Evolutionary conservation across 2,329 filamentous ascomycete genomes (phyloP), one percentile per base, ranked within the genome.

Genomic region (Aspergillus terreus): DNA sequence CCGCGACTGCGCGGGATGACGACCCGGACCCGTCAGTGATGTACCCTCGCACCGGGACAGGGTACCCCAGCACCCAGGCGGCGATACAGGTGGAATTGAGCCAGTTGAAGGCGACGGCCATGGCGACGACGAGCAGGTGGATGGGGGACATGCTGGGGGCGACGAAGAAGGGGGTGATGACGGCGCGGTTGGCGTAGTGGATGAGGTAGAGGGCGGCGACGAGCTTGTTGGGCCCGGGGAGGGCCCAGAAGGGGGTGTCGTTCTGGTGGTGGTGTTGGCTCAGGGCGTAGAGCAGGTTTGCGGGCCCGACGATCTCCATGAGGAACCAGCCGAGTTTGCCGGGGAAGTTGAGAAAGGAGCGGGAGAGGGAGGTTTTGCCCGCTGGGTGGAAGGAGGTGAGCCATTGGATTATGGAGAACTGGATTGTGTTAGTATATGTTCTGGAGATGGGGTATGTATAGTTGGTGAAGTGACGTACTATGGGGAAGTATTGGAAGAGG

Each of bases 101-200:
- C 58, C 95, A 65, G 69, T 99, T 94, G 76, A 96, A 97, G 19
- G 65, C 36, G 36, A 86, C 57, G 4, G 86, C 94, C 19, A 76
- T 71, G 45, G 75, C 7, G 76, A 86, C 86, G 58, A 96, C 80
- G 25, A 83, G 49, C 2, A 82, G 66, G 70, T 95, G 88, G 59
- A 96, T 88, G 7, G 92, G 92, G 4, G 91, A 90, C 87, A 99
- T 96, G 76, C 86, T 91, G 0, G 92, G 92, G 57, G 92, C 90
- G 36, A 83, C 74, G 58, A 92, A 78, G 52, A 95, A 75, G 2
- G 94, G 92, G 50, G 85, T 87, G 55, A 95, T 73, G 51, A 97
- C 71, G 9, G 94, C 92, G 56, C 94, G 90, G 78, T 99, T 95
- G 66, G 84, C 60, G 78, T 99, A 99, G 75, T 99, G 94, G 50